phyloP scores from a whole-genome alignment of 2,329 filamentous ascomycete genomes.

The Colletotrichum lupini region DNA sequence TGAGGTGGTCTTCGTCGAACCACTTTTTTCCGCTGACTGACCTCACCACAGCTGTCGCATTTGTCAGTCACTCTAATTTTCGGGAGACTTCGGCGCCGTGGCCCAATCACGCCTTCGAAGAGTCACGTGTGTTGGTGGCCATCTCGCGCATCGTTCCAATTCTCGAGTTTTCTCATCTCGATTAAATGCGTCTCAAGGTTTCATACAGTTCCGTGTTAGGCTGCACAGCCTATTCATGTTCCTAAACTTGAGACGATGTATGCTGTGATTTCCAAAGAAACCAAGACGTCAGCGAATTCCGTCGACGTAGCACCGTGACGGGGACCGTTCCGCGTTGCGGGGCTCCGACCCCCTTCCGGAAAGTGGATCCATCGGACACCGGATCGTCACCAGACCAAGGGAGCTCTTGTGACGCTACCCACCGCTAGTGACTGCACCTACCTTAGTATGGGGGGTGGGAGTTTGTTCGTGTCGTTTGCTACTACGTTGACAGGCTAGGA shows the following conservation, averaged over 20 bases:
- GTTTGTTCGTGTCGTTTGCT: neutral
- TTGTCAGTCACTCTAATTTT: constrained; percentile 32
- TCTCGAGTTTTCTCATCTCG: neutral
- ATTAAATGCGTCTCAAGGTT: neutral
- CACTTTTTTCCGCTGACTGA: constrained; percentile 36
- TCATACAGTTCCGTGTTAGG: neutral
- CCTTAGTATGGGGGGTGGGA: neutral
- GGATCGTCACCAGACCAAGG: neutral
- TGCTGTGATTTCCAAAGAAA: too few relatives aligned
- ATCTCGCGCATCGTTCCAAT: neutral
- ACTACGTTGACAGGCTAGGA: neutral
- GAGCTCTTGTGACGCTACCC: neutral
- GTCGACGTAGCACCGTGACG: neutral
- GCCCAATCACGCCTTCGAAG: constrained; percentile 28
- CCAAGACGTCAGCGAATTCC: neutral
- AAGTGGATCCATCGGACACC: neutral
- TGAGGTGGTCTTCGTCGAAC: constrained; percentile 3
- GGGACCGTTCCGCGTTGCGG: neutral
- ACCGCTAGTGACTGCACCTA: neutral
- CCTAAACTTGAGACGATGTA: neutral
- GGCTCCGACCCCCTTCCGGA: neutral
- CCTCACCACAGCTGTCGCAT: constrained; percentile 30
- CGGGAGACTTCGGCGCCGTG: neutral
- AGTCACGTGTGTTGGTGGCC: constrained; percentile 15
- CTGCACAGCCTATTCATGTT: neutral